These are phyloP conservation scores for Telopea speciosissima DNA, from an alignment of 177 flowering plant genomes.

Conservation along the genomic window DNA sequence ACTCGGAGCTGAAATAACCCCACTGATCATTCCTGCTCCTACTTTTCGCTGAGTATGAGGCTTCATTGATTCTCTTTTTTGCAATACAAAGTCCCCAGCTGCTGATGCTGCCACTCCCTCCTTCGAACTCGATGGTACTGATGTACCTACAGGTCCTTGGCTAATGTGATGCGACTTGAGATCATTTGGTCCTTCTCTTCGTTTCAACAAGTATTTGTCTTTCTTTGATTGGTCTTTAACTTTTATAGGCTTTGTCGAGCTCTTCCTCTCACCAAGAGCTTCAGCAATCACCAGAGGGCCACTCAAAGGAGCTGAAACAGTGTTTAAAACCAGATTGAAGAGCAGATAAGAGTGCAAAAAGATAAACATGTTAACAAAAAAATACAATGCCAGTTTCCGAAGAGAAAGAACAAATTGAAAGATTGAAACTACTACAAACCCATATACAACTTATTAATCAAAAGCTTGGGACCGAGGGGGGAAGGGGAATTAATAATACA, in stretches of 20 bases:
- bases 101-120: conserved; percentile 28
- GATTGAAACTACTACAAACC: no score
- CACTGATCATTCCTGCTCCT: conserved; percentile 19
- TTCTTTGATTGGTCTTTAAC: conserved; percentile 55
- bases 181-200: conserved; percentile 53
- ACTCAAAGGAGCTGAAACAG: conserved; percentile 73
- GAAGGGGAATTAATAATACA: no score
- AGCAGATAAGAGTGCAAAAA: background rate
- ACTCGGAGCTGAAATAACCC: conserved; percentile 8
- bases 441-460: no score
- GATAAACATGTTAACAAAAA: no score
- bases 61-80: conserved; percentile 35
- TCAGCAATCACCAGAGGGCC: conserved; percentile 88
- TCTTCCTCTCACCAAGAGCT: conserved; percentile 54
- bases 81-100: conserved; percentile 46
- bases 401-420: no score
- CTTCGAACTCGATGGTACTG: conserved; percentile 16
- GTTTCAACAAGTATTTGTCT: conserved; percentile 66
- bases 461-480: no score
- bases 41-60: conserved; percentile 15
- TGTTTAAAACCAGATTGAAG: conserved; percentile 8
- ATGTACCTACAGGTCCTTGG: conserved; percentile 24
- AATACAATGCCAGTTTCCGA: no score
- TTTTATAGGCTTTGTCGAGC: conserved; percentile 41
- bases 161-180: conserved; percentile 15